These are phyloP conservation scores for Penicillium sp. DNA, from an alignment of 2,329 filamentous ascomycete genomes.

Conservation along the genomic window DNA sequence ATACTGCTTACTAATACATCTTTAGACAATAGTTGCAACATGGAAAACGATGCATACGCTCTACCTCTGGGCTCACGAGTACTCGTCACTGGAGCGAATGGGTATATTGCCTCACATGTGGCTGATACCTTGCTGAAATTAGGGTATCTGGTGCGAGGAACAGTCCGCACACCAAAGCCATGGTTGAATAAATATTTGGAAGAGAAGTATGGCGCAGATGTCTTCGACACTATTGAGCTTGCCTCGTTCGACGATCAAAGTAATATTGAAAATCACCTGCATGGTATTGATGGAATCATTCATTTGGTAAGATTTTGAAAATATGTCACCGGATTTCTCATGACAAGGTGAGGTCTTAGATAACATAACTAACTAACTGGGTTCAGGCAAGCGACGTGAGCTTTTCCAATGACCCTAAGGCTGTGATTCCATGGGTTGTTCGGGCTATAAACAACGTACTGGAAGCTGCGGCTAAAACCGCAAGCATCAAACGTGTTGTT, in stretches of 20 bases:
- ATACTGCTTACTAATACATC: not conserved
- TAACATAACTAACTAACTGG: not conserved
- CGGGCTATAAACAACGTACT: constrained; percentile 37
- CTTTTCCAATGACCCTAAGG: constrained; percentile 42
- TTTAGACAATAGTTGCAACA: not conserved
- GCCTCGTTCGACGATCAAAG: constrained; percentile 37
- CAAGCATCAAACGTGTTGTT: constrained; percentile 8
- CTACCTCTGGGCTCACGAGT: constrained; percentile 28
- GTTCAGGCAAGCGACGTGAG: constrained; percentile 18
- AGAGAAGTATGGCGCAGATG: constrained; percentile 24
- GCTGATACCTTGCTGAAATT: constrained; percentile 41
- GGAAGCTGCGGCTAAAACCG: constrained; percentile 26
- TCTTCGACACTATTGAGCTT: constrained; percentile 43
- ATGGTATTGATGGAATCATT: constrained; percentile 33
- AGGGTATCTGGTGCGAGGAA: constrained; percentile 49
- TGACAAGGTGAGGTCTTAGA: not conserved
- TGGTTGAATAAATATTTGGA: constrained; percentile 40
- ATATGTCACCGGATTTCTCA: not conserved
- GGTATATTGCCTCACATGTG: constrained; percentile 48
- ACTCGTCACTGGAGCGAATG: constrained; percentile 50
- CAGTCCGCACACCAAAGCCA: constrained; percentile 38
- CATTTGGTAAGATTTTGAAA: constrained; percentile 17
- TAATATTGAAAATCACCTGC: constrained; percentile 43
- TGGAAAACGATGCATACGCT: not conserved
- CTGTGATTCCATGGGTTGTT: constrained; percentile 45